A percentile compares a stretch with the other conserved stretches of the same genome.
Evolutionary conservation across 176 grass and related monocot genomes (phyloP).

Genomic region (Carex cristatella): DNA sequence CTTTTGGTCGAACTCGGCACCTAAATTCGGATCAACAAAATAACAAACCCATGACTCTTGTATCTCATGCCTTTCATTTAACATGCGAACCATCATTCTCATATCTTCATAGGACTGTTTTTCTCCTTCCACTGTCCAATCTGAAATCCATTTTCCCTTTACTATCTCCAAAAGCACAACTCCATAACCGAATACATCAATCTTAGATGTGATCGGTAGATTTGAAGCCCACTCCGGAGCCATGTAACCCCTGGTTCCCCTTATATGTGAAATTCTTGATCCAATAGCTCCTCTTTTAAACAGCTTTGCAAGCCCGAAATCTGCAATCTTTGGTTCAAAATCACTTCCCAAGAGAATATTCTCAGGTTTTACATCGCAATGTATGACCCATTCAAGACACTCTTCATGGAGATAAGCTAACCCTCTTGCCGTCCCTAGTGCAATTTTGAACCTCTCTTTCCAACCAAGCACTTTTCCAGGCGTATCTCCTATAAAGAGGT

Average conservation of each 20-base stretch:
- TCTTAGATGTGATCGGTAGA: constrained; percentile 25
- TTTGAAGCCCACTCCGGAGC: constrained; percentile 33
- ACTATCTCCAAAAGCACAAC: constrained; percentile 30
- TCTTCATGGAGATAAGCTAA: constrained; percentile 32
- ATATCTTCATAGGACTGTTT: background rate
- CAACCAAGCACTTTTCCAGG: constrained; percentile 1
- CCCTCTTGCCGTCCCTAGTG: constrained; percentile 15
- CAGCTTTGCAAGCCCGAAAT: constrained; percentile 26
- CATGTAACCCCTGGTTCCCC: constrained; percentile 31
- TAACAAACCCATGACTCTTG: background rate
- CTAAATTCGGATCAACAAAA: constrained; percentile 19
- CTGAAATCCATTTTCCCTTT: constrained; percentile 18
- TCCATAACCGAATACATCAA: constrained; percentile 32
- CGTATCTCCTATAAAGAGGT: background rate
- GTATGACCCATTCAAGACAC: constrained; percentile 32
- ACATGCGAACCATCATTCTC: background rate
- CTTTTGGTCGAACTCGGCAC: background rate
- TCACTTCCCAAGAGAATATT: constrained; percentile 30
- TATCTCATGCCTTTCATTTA: constrained; percentile 8
- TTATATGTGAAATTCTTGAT: constrained; percentile 15
- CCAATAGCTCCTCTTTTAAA: constrained; percentile 11
- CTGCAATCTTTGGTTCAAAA: constrained; percentile 35
- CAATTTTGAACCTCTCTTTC: constrained; percentile 32
- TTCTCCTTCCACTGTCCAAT: constrained; percentile 6
- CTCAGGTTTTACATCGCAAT: constrained; percentile 35